Base-by-base conservation (phyloP, 192 early-diverging fungal genomes). In the Mortierella alpina region DNA sequence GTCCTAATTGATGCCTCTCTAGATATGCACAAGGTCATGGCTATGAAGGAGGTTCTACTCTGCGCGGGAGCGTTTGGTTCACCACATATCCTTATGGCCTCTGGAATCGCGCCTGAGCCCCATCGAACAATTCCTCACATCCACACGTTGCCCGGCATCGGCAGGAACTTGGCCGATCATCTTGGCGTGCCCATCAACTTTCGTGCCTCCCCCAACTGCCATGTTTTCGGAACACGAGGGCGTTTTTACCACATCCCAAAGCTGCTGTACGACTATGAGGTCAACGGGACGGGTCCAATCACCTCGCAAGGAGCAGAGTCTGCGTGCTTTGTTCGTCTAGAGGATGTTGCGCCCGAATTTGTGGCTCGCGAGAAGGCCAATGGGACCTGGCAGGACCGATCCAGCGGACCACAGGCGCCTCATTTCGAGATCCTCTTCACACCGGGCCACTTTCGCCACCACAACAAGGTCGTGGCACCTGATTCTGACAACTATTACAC, bases 11-110 rank as follows among this genome's bases (percentile, higher is more conserved):
- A 4, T 5, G 0, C 20, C 1, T 8, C 55, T 60, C 18, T 58
- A 75, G 82, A 62, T 39, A 50, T 72, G 44, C 68, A 67, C 0
- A 49, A 48, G 17, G 73, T 78, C 48, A 73, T 68, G 65, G 73
- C 70, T 18, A 50, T 59, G 15, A 77, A 61, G 48, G 86, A 88
- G 22, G 81, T 87, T 5, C 65, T 87, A 40, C 74, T 87, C 52
- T 75, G 70, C 50, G 86, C 82, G 14, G 86, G 86, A 13, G 40
- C 86, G 15, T 72, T 84, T 67, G 70, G 70, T 41, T 77, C 82
- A 0, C 84, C 86, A 4, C 69, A 73, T 4, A 73, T 87, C 39
- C 76, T 86, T 11, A 7, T 83, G 23, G 65, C 81, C 22, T 86
- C 84, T 15, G 84, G 86, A 53, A 79, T 87, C 55, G 84, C 75